Base-by-base conservation (phyloP, 2,329 filamentous ascomycete species). In the Fusarium phyllophilum region DNA sequence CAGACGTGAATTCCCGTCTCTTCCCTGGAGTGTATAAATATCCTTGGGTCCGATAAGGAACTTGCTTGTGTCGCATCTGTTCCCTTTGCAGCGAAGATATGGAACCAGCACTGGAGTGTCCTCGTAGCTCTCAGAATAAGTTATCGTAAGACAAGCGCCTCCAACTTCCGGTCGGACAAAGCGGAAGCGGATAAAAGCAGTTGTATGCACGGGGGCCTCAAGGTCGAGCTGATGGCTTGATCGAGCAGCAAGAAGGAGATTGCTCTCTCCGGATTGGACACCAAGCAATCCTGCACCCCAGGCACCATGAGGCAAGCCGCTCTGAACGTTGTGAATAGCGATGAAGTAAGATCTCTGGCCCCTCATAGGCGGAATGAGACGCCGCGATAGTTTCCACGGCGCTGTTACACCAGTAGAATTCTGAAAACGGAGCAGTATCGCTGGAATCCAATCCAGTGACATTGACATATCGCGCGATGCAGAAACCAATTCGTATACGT, bases 1-100 rank as follows among this genome's bases (percentile, higher is more conserved):
- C 2, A 36, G 34, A 12, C 3, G 8, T 0, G 54, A 3, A 3
- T 62, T 46, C 0, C 18, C 7, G 2, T 33, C 18, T 0, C 22
- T 29, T 10, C 61, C 60, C 1, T 20, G 38, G 3, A 60, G 41
- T 5, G 34, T 18, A 20, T 36, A 63, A 0, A 41, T 11, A 4
- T 63, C 61, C 18, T 34, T 34, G 2, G 61, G 61, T 0, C 61
- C 61, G 18, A 63, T 18, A 0, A 63, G 17, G 3, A 24, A n/a
- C 7, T 34, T 63, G 36, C 41, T 39, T 4, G 10, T 33, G 12
- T 63, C 42, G 5, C 10, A n/a, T 34, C 61, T 31, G 1, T 48
- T 26, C 1, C n/a, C 29, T 0, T 60, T 63, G 0, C 42, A 9
- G 0, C 61, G 61, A 0, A 63, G 61, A 24, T 63, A 63, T 2